A percentile compares a stretch with the other conserved stretches of the same genome.
phyloP scores from a whole-genome alignment of 768 basidiomycete species.

The Mycena polygramma region DNA sequence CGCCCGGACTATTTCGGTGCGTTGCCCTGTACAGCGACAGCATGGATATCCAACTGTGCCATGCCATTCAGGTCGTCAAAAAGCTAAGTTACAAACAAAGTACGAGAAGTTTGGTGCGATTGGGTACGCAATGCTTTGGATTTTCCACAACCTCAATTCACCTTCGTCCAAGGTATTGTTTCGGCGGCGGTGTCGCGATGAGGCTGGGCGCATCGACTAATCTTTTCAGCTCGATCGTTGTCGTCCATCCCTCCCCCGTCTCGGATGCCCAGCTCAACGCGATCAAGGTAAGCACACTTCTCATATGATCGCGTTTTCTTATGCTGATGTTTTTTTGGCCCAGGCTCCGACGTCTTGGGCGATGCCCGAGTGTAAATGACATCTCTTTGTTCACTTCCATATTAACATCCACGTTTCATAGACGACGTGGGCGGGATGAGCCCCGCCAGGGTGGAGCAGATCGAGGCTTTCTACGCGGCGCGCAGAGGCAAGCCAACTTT shows the following conservation, averaged over 20 bases:
- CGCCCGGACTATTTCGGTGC: constrained; percentile 48
- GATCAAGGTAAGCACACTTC: constrained; percentile 16
- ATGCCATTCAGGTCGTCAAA: constrained; percentile 49
- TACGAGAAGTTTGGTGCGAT: constrained; percentile 60
- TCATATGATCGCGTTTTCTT: background rate
- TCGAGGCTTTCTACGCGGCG: constrained; percentile 52
- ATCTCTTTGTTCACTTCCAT: too few species aligned
- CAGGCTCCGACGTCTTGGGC: constrained; percentile 35
- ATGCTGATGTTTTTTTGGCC: background rate
- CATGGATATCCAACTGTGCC: too few species aligned
- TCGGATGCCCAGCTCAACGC: constrained; percentile 21
- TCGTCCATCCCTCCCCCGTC: constrained; percentile 28
- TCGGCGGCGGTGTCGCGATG: constrained; percentile 27
- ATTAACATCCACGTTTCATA: background rate
- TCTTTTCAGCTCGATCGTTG: constrained; percentile 29
- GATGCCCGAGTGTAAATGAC: constrained; percentile 14
- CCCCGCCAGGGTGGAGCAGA: constrained; percentile 31
- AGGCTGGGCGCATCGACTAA: constrained; percentile 19
- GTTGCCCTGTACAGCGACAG: background rate
- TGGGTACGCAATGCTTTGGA: constrained; percentile 45
- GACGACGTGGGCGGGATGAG: constrained; percentile 29
- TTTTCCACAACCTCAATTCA: background rate
- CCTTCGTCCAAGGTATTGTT: constrained; percentile 19
- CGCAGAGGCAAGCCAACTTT: constrained; percentile 52
- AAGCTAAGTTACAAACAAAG: constrained; percentile 52